Evolutionary conservation across 768 basidiomycete species (phyloP), one percentile per base, ranked within the genome.

Genomic region (Suillus ampliporus): DNA sequence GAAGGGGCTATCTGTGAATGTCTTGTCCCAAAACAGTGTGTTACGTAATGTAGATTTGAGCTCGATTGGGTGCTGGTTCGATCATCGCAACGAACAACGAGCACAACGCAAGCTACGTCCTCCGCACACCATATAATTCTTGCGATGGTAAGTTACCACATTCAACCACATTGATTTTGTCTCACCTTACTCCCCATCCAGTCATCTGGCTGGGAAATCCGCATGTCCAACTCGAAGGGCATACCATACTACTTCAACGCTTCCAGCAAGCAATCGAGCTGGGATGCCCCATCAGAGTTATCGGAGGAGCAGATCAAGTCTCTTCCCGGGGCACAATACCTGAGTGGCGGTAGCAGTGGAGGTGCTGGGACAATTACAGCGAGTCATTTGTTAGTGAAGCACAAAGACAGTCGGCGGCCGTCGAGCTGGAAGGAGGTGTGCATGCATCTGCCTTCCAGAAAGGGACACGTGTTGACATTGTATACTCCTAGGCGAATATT

Each of bases 311-410:
- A 96, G 67, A 75, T 92, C 67, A 64, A 76, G 1, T 58, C 77
- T 4, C 83, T 97, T 11, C 88, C 92, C 3, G 94, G 93, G 0
- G 91, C 90, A 19, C 63, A 70, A 13, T 78, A 86, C 70, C 83
- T 83, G 61, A 46, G 26, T 34, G 75, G 59, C 38, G 72, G 72
- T 35, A 69, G 61, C 68, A 14, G 54, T 53, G 51, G 58, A 64
- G 37, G 73, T 71, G 34, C 70, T 80, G 19, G 82, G 78, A 21
- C 83, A 91, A 93, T 97, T 43, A 86, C 94, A 56, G 97, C 95
- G n/a, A 95, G 94, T 71, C 97, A 99, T 80, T 81, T 99, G 64
- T 78, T 99, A 61, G 89, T 98, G 65, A 99, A 99, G 79, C 96
- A 98, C 77, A 82, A 79, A 56, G 90, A 83, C 5, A 93, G 92